These are phyloP conservation scores for Umbilicaria muhlenbergii DNA, from an alignment of 495 filamentous ascomycete species.

Conservation along the genomic window DNA sequence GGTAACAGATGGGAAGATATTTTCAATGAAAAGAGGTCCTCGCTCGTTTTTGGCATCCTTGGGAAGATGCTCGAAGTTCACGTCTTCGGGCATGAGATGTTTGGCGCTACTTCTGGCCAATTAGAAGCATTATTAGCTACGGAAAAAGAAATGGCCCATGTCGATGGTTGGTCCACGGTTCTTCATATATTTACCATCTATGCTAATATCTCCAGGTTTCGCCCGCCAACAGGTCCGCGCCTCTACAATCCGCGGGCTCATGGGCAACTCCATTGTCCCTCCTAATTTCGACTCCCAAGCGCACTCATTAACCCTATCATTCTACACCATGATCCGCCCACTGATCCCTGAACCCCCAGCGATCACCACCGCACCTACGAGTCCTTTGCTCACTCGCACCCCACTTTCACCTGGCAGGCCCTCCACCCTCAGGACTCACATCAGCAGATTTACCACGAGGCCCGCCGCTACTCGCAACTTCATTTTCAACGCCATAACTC, in stretches of 20 bases:
- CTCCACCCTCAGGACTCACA: neutral
- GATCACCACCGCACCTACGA: no score
- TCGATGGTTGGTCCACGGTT: neutral
- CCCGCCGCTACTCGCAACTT: neutral
- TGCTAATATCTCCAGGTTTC: slow-evolving; percentile 1
- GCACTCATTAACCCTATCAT: neutral
- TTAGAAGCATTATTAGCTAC: neutral
- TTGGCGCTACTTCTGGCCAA: neutral
- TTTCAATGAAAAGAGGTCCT: neutral
- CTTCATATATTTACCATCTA: no score
- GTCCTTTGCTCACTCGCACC: neutral
- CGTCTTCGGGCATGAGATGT: slow-evolving; percentile 5
- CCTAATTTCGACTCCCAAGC: neutral
- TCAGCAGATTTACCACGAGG: neutral
- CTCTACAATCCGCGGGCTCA: neutral
- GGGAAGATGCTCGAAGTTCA: slow-evolving; percentile 11
- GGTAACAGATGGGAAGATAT: slow-evolving; percentile 5
- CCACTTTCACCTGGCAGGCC: neutral
- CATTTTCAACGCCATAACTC: no score
- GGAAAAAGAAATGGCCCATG: neutral
- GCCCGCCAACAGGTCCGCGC: neutral
- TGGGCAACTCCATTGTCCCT: neutral
- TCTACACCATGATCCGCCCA: no score
- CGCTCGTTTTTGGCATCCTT: slow-evolving; percentile 6
- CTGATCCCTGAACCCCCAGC: no score